Conservation (phyloP, 2,329 filamentous ascomycete genomes). For the Fusarium luffae region DNA sequence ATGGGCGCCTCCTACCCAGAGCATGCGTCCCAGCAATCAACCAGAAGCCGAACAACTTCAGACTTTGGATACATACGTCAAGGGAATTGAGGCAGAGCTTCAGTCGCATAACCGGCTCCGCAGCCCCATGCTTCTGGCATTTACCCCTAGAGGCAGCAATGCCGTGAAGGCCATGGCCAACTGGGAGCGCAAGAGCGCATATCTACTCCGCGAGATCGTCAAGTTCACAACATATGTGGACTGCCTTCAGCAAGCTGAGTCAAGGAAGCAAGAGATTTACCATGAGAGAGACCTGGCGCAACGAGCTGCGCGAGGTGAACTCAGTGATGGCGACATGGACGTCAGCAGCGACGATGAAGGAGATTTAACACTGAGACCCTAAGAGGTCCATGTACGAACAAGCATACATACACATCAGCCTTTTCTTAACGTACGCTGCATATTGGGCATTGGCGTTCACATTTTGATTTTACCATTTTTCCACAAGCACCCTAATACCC, state of each 20-base stretch:
- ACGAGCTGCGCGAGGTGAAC: slow-evolving; percentile 60
- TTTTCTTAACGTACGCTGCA: slow-evolving; percentile 16
- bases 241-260: slow-evolving; percentile 76
- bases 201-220: slow-evolving; percentile 91
- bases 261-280: slow-evolving; percentile 77
- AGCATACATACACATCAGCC: slow-evolving; percentile 10
- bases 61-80: slow-evolving; percentile 81
- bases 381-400: slow-evolving; percentile 37
- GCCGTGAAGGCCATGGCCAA: slow-evolving; percentile 88
- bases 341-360: slow-evolving; percentile 50
- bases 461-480: slow-evolving; percentile 7
- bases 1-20: slow-evolving; percentile 90
- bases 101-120: slow-evolving; percentile 89
- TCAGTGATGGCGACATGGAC: slow-evolving; percentile 55
- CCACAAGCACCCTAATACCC: slow-evolving; percentile 39
- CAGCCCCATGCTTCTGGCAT: slow-evolving; percentile 87
- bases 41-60: slow-evolving; percentile 84
- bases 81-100: slow-evolving; percentile 86
- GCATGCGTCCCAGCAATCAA: slow-evolving; percentile 84
- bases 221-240: slow-evolving; percentile 98
- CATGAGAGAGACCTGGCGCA: slow-evolving; percentile 65
- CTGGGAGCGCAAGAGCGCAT: slow-evolving; percentile 96
- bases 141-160: slow-evolving; percentile 85
- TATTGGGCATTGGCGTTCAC: slow-evolving; percentile 28
- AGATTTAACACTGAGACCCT: slow-evolving; percentile 51